Conservation (phyloP, 305 asterid species). For the Solanum chacoense region DNA sequence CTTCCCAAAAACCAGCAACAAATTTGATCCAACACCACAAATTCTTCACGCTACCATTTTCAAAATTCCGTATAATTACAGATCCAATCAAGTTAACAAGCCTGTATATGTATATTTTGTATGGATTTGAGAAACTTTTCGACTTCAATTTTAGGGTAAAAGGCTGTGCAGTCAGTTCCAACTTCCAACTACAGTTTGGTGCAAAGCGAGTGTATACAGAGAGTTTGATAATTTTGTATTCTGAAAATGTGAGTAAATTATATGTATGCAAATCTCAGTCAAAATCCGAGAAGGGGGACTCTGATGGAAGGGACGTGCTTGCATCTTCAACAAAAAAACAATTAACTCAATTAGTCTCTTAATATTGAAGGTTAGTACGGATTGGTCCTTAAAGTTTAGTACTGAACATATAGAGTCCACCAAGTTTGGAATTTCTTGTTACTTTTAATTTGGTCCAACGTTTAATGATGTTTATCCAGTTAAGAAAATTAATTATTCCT, state of each 20-base stretch:
- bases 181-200: conserved; percentile 15
- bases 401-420: neutral
- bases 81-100: neutral
- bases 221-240: neutral
- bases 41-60: neutral
- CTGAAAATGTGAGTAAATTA: neutral
- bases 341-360: neutral
- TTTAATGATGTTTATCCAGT: neutral
- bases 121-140: neutral
- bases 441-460: neutral
- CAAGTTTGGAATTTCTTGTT: neutral
- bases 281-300: neutral
- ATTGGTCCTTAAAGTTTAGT: neutral
- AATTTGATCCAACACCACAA: neutral
- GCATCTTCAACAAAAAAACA: neutral
- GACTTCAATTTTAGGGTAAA: conserved; percentile 15
- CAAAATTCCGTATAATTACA: neutral
- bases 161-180: conserved; percentile 20
- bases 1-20: neutral
- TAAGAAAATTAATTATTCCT: neutral
- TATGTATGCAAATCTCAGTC: neutral
- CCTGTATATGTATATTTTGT: neutral
- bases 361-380: neutral
- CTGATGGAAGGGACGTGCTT: conserved; percentile 9
- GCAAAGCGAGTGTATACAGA: neutral